Evolutionary conservation across 768 basidiomycete genomes (phyloP), one percentile per base, ranked within the genome.

Genomic region (Paxillus ammoniavirescens): DNA sequence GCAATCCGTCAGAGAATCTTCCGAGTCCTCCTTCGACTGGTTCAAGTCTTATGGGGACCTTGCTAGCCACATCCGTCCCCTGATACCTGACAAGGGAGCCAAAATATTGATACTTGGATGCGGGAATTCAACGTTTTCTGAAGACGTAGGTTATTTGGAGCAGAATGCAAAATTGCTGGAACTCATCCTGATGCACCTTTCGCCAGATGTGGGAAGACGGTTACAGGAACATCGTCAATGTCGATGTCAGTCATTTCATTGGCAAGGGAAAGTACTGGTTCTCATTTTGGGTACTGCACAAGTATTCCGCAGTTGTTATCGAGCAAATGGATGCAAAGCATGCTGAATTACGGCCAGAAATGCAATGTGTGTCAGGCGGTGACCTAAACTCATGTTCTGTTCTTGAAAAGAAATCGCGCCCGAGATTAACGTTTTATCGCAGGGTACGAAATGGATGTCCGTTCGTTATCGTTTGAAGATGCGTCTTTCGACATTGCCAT

Each of bases 371-470:
- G 77, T 66, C 10, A 41, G 23, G 9, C 43, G 7, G 5, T 37
- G n/a, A 8, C 42, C 33, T 26, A 7, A 23, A 36, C 21, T 21
- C 2, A 23, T 21, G 2, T 49, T 48, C 43, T 21, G 2, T 49
- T 48, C 43, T 1, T 21, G 36, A 44, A 23, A 5, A 21, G 42
- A 5, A 37, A 4, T 14, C 1, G 9, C 31, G 31, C n/a, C 21
- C 21, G 36, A n/a, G 30, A 12, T 40, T 21, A 33, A 43, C 33
- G 49, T 35, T 13, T 37, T 7, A 15, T 47, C 43, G 12, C 48
- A 92, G 90, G 91, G 91, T 75, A 81, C 51, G 88, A 87, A 69
- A 93, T 91, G 87, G 92, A 94, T 57, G 82, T 93, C 38, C 80
- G 92, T 10, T 66, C 80, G 13, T 72, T 94, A 28, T 67, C 73